Percentiles rank a stretch among this genome's conserved stretches.
These are phyloP conservation scores for Fusarium duplospermum DNA, from an alignment of 2,329 filamentous ascomycete species.

Conservation along the genomic window DNA sequence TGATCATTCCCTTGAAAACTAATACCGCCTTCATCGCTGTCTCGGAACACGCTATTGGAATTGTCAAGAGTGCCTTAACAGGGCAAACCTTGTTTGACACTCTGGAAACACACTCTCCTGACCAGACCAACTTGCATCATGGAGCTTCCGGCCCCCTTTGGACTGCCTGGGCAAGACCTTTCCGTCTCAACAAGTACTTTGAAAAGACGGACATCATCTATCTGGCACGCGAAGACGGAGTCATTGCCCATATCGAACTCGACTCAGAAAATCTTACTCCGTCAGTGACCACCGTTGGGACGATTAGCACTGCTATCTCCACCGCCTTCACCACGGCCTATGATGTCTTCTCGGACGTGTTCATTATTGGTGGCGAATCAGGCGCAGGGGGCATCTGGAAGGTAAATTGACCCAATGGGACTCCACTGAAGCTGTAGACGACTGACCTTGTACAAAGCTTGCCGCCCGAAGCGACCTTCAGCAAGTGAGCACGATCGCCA, in stretches of 20 bases:
- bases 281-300: conserved; percentile 69
- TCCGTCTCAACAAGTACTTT: conserved; percentile 72
- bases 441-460: conserved; percentile 52
- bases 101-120: conserved; percentile 55
- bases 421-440: neutral
- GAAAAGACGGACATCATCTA: conserved; percentile 82
- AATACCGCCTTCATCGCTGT: conserved; percentile 78
- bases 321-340: conserved; percentile 84
- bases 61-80: conserved; percentile 66
- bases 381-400: conserved; percentile 82
- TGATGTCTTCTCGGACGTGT: conserved; percentile 76
- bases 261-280: conserved; percentile 67
- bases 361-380: conserved; percentile 82
- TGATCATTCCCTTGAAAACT: conserved; percentile 79
- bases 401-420: conserved; percentile 55
- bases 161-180: conserved; percentile 86
- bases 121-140: conserved; percentile 58
- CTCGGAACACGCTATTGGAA: conserved; percentile 67
- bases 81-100: conserved; percentile 61
- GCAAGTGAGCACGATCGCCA: conserved; percentile 64
- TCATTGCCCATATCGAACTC: conserved; percentile 79
- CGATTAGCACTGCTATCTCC: conserved; percentile 78
- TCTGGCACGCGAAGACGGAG: conserved; percentile 87
- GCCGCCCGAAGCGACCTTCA: conserved; percentile 64
- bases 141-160: conserved; percentile 70